These are phyloP conservation scores for Aquanectria penicillioides DNA, from an alignment of 2,329 filamentous ascomycete species.

Conservation along the genomic window DNA sequence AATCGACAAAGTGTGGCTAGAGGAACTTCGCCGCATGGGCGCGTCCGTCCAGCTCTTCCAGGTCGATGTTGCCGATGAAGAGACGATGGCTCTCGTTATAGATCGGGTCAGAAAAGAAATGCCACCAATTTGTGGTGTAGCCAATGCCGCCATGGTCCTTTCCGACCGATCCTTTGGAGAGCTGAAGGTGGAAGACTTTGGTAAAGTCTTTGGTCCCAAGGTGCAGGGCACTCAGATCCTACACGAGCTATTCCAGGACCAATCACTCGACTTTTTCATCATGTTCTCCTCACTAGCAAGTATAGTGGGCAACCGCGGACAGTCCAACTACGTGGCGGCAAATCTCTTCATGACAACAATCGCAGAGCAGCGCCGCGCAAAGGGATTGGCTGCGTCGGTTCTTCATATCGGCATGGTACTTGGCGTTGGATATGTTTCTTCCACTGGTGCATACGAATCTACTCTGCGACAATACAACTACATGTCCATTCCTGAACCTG, in stretches of 20 bases:
- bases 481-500: not conserved
- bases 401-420: not conserved
- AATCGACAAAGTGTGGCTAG: not conserved
- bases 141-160: not conserved
- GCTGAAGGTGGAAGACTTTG: not conserved
- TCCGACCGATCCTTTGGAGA: not conserved
- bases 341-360: not conserved
- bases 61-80: not conserved
- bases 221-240: not conserved
- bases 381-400: not conserved
- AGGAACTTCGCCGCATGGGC: not conserved
- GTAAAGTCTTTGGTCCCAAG: not conserved
- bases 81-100: not conserved
- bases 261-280: not conserved
- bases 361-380: not conserved
- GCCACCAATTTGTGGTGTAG: not conserved
- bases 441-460: not conserved
- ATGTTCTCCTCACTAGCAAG: not conserved
- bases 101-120: not conserved
- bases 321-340: not conserved
- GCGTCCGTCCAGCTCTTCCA: not conserved
- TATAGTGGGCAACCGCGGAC: not conserved
- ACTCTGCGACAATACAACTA: not conserved
- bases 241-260: not conserved
- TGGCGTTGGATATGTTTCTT: not conserved